phyloP scores from a whole-genome alignment of 1,284 basidiomycete species.

The Sanghuangporus sanghuang region DNA sequence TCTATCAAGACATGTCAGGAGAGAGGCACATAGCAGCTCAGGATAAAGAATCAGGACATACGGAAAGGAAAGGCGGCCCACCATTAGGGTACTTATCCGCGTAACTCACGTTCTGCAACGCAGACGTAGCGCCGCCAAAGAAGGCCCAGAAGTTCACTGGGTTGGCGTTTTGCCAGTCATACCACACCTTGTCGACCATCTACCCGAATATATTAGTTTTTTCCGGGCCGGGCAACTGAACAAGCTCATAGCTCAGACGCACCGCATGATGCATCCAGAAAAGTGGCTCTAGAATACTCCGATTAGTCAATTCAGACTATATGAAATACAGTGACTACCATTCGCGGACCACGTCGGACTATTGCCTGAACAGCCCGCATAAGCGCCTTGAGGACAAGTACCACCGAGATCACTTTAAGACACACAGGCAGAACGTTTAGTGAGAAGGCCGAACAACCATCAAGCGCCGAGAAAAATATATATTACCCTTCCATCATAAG shows the following conservation, averaged over 20 bases:
- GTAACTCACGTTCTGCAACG: conserved; percentile 23
- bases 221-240: neutral
- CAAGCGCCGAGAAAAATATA: neutral
- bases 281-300: conserved; percentile 27
- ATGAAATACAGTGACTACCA: conserved; percentile 19
- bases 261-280: conserved; percentile 37
- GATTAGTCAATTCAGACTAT: neutral
- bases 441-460: neutral
- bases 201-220: conserved; percentile 9
- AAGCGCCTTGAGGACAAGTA: conserved; percentile 23
- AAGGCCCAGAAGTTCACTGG: conserved; percentile 26
- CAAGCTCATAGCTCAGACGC: conserved; percentile 4
- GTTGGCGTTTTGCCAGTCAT: conserved; percentile 32
- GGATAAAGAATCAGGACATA: conserved; percentile 19
- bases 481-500: conserved; percentile 27
- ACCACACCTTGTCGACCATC: conserved; percentile 39
- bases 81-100: conserved; percentile 30
- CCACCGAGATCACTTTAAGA: conserved; percentile 26
- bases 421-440: neutral
- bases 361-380: conserved; percentile 21
- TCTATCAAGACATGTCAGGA: conserved; percentile 15
- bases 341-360: conserved; percentile 27
- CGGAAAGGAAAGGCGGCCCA: conserved; percentile 27
- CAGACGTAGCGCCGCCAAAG: conserved; percentile 29
- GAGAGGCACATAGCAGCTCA: neutral